These are phyloP conservation scores for Dichotomocladium elegans DNA, from an alignment of 371 early-diverging fungal genomes.

Conservation along the genomic window DNA sequence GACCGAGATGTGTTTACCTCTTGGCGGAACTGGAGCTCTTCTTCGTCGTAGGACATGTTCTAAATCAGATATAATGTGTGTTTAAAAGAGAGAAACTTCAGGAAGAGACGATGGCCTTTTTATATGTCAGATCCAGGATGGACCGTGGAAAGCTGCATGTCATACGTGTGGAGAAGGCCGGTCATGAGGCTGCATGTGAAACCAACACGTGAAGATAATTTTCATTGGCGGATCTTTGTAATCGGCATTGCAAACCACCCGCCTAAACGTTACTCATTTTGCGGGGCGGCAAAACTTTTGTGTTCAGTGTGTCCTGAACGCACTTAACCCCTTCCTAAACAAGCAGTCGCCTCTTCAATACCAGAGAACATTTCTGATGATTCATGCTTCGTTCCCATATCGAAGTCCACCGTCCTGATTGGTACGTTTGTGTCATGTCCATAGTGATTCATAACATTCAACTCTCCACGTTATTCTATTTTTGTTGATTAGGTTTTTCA, in stretches of 20 bases:
- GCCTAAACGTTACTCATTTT: not conserved
- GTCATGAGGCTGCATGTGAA: conserved; percentile 6
- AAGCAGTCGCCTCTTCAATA: too few relatives aligned
- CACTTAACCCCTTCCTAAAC: too few relatives aligned
- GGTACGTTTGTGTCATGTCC: too few relatives aligned
- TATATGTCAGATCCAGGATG: conserved; percentile 3
- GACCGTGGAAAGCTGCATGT: conserved; percentile 5
- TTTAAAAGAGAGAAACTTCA: not conserved
- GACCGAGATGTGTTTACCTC: conserved; percentile 2
- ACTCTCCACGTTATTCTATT: too few relatives aligned
- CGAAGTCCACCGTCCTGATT: too few relatives aligned
- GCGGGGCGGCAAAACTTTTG: not conserved
- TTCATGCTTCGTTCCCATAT: too few relatives aligned
- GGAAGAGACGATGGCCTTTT: not conserved
- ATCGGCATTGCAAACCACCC: not conserved
- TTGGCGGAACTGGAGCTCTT: conserved; percentile 9
- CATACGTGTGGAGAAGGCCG: conserved; percentile 1
- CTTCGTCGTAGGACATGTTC: conserved; percentile 6
- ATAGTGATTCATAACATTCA: too few relatives aligned
- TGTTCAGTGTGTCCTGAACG: conserved; percentile 1
- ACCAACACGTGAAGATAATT: conserved; percentile 7
- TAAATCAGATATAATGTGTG: not conserved
- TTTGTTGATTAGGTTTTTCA: too few relatives aligned
- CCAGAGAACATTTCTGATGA: too few relatives aligned
- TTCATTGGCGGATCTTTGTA: not conserved